Evolutionary conservation across 2,329 filamentous ascomycete species (phyloP), one percentile per base, ranked within the genome.

Genomic region (Calonectria multiphialidica): DNA sequence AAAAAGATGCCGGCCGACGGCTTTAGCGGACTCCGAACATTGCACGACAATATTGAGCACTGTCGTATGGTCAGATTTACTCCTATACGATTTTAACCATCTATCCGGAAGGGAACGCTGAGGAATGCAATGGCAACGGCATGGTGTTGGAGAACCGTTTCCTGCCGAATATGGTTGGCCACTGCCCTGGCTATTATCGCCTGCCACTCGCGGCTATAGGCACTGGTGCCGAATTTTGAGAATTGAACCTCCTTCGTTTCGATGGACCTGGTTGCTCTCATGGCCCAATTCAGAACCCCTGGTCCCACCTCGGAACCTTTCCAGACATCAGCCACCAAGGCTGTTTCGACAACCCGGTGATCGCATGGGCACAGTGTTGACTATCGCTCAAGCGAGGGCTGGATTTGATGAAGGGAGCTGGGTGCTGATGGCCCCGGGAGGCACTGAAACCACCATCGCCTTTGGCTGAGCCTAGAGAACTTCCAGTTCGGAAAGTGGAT

Each of bases 381-480:
- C 25, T 37, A 44, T 42, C 18, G 49, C 42, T 35, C 57, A 70
- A 59, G 59, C 55, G 68, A 75, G 68, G 63, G 57, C 68, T 68
- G 61, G 55, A 40, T 55, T 59, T 61, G 68, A 68, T 63, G 69
- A 71, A 68, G 49, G 25, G 68, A 44, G 68, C 65, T 67, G 57
- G 71, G 63, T 63, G 55, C 8, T 64, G 40, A 55, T 68, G 68
- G 69, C 66, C 69, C 74, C 33, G 53, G 63, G 66, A 66, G 72
- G 42, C 47, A 64, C 72, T 75, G 74, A 75, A 74, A 78, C 76
- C 65, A 49, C 68, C 50, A 72, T 66, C 63, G 75, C 71, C 69
- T 61, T 66, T 62, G 72, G 49, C 66, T 61, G 30, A 66, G 53
- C 63, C 55, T 37, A 53, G 25, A 53, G 40, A n/a, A 30, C 49